Evolutionary conservation across 257 asterid species (phyloP), one percentile per base, ranked within the genome.

Genomic region (Penstemon newberryi): DNA sequence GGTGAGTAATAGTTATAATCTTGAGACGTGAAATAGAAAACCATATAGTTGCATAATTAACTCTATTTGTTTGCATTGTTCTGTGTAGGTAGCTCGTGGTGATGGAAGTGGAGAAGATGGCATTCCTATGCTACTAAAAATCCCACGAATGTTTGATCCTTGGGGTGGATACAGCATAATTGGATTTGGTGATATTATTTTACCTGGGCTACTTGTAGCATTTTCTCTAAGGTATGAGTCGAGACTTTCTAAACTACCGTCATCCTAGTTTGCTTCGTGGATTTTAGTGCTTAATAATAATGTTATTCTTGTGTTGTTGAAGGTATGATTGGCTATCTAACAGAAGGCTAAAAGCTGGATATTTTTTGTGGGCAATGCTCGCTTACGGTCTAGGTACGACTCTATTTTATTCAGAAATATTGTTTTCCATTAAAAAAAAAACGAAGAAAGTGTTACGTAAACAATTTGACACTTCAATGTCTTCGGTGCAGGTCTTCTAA

Each of bases 41-140:
- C 2, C 33, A 25, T 25, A 25, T 25, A 25, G 33, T 25, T 25
- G 33, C 7, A 41, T 25, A 25, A 25, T 25, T 25, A 25, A 25
- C 33, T 25, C 33, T 25, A 25, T 25, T 67, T 54, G 41, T 38
- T 53, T 54, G 65, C 52, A 58, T 67, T 46, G 59, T 67, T 50
- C 6, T 67, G 33, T 25, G 49, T 69, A 92, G 96, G 98, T 92
- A 60, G 98, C 98, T 66, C 92, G 94, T 49, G 98, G 98, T 19
- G 98, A 89, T 67, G 90, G 87, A 82, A 92, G 96, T 67, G 98
- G 96, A 59, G 98, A 92, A 82, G 96, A 92, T 66, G 98, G 98
- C 52, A 92, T 92, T 18, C 98, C 98, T 0, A 92, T 92, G 98
- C 86, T 92, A 10, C 75, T 92, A 15, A 92, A 92, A 81, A 89